Base-by-base conservation (phyloP, 75 land plant genomes). In the Cryptomeria japonica region DNA sequence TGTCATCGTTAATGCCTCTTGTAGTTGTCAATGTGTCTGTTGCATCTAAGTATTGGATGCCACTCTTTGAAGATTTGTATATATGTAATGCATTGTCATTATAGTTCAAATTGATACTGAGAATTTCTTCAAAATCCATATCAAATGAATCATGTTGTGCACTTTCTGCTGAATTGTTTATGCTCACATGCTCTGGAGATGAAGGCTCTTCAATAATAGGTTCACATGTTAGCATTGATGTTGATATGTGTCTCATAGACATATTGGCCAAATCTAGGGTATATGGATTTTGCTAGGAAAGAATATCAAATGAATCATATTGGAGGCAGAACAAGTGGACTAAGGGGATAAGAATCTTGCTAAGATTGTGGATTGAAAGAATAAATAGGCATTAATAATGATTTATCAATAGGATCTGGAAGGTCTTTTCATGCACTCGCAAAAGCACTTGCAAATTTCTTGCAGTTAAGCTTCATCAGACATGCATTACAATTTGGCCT, bases 381-480 rank as follows among this genome's bases (percentile, higher is more conserved):
- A 79, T 46, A 79, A 41, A 39, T 79, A 86, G 90, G 82, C 56
- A 19, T 80, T 31, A 93, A 90, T 51, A 93, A 86, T 39, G 88
- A 84, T 87, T 88, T 91, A 70, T 93, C 93, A 86, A 92, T 91
- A 90, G 98, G 95, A 51, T 93, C 95, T 85, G 95, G 96, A 5
- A 97, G 91, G 56, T 96, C 93, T 70, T 93, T 93, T 85, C 93
- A 88, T 85, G 97, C 94, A 90, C 98, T 96, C 85, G 99, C 94
- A 92, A 93, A 96, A 32, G 99, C 99, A 89, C 99, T 98, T 70
- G 99, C 99, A 93, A 97, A 98, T 75, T 98, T 99, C 89, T 94
- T 94, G 92, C 99, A 98, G 70, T 98, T 97, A 77, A 86, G 89
- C 88, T 93, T 90, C 99, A 98, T 93, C 77, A 99, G 99, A 88